Evolutionary conservation across 1,139 yeast genomes (phyloP).

Genomic region (Yamadazyma siamensis): DNA sequence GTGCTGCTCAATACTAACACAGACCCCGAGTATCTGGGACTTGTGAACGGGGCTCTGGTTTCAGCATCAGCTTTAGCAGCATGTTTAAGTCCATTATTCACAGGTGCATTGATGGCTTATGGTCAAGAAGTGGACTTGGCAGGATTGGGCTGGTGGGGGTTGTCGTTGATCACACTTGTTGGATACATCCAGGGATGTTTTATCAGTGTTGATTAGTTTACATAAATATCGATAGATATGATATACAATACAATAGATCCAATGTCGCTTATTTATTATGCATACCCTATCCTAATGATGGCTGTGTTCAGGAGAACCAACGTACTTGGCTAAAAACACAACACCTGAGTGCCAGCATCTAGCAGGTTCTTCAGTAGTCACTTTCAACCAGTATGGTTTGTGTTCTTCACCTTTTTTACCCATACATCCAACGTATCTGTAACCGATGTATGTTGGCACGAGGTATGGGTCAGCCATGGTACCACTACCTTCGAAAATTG

Average conservation of each 20-base stretch:
- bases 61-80: slow-evolving; percentile 52
- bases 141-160: slow-evolving; percentile 50
- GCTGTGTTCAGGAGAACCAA: slow-evolving; percentile 75
- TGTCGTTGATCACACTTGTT: slow-evolving; percentile 32
- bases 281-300: slow-evolving; percentile 49
- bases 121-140: slow-evolving; percentile 38
- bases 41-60: slow-evolving; percentile 47
- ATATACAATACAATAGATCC: background rate
- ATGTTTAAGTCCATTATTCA: slow-evolving; percentile 52
- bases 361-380: slow-evolving; percentile 75
- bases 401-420: slow-evolving; percentile 92
- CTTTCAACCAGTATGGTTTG: slow-evolving; percentile 90
- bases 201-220: slow-evolving; percentile 20
- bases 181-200: slow-evolving; percentile 28
- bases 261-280: too few species aligned
- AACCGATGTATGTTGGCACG: slow-evolving; percentile 87
- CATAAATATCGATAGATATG: background rate
- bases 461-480: slow-evolving; percentile 83
- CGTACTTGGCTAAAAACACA: slow-evolving; percentile 83
- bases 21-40: slow-evolving; percentile 42
- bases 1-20: slow-evolving; percentile 47
- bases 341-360: slow-evolving; percentile 99
- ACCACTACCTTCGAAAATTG: slow-evolving; percentile 85
- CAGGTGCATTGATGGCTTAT: slow-evolving; percentile 54
- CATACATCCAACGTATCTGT: slow-evolving; percentile 96